phyloP scores from a whole-genome alignment of 2,329 filamentous ascomycete genomes.

The Claviceps cyperi region DNA sequence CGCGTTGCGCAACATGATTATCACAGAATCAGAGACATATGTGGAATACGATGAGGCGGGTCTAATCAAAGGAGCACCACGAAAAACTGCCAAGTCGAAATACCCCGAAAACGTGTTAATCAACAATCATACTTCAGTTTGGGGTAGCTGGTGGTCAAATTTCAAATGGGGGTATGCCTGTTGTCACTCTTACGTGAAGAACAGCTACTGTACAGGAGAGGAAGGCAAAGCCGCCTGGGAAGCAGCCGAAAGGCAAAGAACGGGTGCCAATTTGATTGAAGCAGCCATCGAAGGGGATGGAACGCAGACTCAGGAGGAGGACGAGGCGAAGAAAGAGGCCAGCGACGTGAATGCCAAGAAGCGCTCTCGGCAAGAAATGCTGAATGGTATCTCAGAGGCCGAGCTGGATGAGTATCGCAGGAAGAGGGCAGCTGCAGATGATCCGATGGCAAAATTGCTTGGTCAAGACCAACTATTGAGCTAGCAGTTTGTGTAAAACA shows the following conservation, averaged over 20 bases:
- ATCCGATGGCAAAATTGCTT: conserved; percentile 76
- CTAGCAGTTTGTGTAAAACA: neutral
- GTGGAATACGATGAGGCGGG: conserved; percentile 91
- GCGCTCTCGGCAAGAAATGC: conserved; percentile 64
- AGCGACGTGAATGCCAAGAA: conserved; percentile 39
- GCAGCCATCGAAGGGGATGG: conserved; percentile 18
- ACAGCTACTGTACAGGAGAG: conserved; percentile 93
- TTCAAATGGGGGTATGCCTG: conserved; percentile 95
- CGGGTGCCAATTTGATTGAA: conserved; percentile 27
- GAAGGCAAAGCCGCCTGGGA: conserved; percentile 72
- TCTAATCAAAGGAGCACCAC: conserved; percentile 73
- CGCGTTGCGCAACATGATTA: conserved; percentile 48
- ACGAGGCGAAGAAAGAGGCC: conserved; percentile 17
- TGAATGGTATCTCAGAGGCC: conserved; percentile 62
- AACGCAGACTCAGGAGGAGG: conserved; percentile 11
- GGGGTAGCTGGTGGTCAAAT: conserved; percentile 94
- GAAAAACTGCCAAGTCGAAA: conserved; percentile 68
- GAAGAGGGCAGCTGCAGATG: conserved; percentile 57
- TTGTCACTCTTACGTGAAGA: conserved; percentile 86
- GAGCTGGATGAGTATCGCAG: conserved; percentile 77
- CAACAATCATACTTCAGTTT: conserved; percentile 86
- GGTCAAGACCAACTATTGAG: conserved; percentile 54
- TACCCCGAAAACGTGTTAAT: conserved; percentile 77
- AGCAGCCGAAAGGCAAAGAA: conserved; percentile 51
- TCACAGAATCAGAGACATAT: conserved; percentile 72